Evolutionary conservation across 106 monocot genomes (phyloP), one percentile per base, ranked within the genome.

Genomic region (Apostasia ramifera): DNA sequence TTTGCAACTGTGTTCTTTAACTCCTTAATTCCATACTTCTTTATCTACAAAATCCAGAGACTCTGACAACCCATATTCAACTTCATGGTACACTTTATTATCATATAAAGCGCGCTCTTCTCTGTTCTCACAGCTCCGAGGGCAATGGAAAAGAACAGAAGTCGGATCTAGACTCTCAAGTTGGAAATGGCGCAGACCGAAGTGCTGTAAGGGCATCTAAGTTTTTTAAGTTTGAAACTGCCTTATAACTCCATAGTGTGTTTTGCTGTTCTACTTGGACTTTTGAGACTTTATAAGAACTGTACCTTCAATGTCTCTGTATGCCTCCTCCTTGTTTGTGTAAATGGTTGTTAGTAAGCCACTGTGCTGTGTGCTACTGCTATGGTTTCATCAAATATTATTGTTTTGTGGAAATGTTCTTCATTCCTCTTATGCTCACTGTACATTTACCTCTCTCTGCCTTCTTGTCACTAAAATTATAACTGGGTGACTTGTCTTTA

Each of bases 131-230:
- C 73, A 82, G 83, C 83, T 75, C 83, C 83, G 37, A 83, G 83
- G 71, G 83, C 74, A 2, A 78, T 78, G 77, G 80, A 80, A 64
- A 87, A 87, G 61, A 71, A 70, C 83, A 80, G 74, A 54, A 78
- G 57, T 64, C 80, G 75, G 39, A 78, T 72, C 59, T 87, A 87
- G 66, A 13, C 40, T 14, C 14, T 15, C 2, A 1, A 41, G 10
- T 54, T 46, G 43, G 7, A 26, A 26, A 26, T 26, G 38, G 10
- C n/a, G 26, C 43, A 39, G 11, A 47, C 70, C 63, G 6, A 38
- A 44, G 9, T 62, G 45, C 59, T 40, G 38, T 38, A 55, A 55
- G 52, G 55, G 53, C 42, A 57, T 75, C 54, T 57, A 37, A 44
- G 10, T 40, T 47, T 50, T 73, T 66, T 70, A 66, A 70, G 56